Evolutionary conservation across 805 yeast species (phyloP).

Genomic region (Saturnispora dispora): DNA sequence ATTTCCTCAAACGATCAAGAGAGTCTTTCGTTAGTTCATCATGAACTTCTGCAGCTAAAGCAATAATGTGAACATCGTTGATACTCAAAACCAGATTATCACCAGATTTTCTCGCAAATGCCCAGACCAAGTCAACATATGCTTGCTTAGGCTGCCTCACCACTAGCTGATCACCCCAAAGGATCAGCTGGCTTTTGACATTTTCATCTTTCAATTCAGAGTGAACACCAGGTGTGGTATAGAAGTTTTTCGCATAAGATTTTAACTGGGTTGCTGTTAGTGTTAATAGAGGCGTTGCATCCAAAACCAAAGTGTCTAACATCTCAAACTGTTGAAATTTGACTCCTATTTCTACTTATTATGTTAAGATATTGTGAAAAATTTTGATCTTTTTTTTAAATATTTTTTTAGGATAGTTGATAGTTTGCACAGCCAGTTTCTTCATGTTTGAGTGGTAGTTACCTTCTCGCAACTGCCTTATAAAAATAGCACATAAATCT

Average conservation of each 20-base stretch:
- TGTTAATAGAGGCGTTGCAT: constrained; percentile 92
- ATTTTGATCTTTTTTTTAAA: not conserved
- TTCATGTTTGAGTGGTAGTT: not conserved
- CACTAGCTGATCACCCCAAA: constrained; percentile 69
- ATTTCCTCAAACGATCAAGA: constrained; percentile 58
- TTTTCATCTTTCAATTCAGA: constrained; percentile 80
- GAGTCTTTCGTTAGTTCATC: constrained; percentile 65
- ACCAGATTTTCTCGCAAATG: constrained; percentile 82
- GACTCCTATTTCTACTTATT: not conserved
- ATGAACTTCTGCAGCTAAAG: constrained; percentile 73
- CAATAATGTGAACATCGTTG: constrained; percentile 88
- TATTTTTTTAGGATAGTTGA: not conserved
- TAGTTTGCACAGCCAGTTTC: constrained; percentile 1
- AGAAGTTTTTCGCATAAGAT: constrained; percentile 60
- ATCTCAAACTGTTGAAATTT: constrained; percentile 8
- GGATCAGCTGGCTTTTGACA: constrained; percentile 64
- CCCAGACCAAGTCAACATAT: constrained; percentile 54
- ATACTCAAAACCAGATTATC: constrained; percentile 80
- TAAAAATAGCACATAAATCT: not conserved
- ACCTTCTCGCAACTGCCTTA: not conserved
- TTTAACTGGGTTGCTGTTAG: constrained; percentile 69
- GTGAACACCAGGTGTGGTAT: constrained; percentile 87
- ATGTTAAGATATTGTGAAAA: not conserved
- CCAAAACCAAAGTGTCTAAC: constrained; percentile 62
- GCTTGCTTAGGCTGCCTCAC: constrained; percentile 70